phyloP scores from a whole-genome alignment of 2,329 filamentous ascomycete genomes.

The Pseudocercospora musae region DNA sequence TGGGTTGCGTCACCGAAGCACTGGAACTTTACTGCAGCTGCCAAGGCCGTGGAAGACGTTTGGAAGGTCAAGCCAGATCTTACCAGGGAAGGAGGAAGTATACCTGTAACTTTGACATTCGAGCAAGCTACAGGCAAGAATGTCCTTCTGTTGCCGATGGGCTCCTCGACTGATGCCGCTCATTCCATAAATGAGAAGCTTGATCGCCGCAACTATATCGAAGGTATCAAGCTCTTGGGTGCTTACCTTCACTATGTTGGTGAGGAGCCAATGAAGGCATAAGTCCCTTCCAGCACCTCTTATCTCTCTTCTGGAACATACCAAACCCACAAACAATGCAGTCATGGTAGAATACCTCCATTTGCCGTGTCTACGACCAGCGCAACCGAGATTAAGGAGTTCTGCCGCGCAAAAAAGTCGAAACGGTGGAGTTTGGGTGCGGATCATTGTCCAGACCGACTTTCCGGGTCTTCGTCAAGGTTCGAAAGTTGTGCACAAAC shows the following conservation, averaged over 20 bases:
- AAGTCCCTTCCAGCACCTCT: neutral
- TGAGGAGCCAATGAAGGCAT: constrained; percentile 64
- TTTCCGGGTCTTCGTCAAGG: neutral
- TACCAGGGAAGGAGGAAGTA: constrained; percentile 94
- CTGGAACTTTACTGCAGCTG: constrained; percentile 95
- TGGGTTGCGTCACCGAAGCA: constrained; percentile 97
- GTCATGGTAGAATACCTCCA: neutral
- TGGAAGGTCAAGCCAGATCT: constrained; percentile 93
- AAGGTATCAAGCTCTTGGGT: constrained; percentile 92
- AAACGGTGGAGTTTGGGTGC: neutral
- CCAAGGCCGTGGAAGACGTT: constrained; percentile 93
- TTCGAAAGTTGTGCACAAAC: neutral
- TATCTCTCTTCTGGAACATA: neutral
- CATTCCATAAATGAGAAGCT: constrained; percentile 99
- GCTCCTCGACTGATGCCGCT: constrained; percentile 80
- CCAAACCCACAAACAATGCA: too few species aligned
- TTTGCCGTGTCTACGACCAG: neutral
- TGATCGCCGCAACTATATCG: constrained; percentile 95
- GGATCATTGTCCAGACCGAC: neutral
- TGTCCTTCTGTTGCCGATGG: constrained; percentile 92
- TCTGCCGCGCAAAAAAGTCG: neutral
- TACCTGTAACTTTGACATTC: constrained; percentile 94
- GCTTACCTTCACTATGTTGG: constrained; percentile 96
- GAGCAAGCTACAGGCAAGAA: constrained; percentile 98
- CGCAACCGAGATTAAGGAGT: neutral